Evolutionary conservation across 1,284 basidiomycete genomes (phyloP), one percentile per base, ranked within the genome.

Genomic region (Psilocybe mexicana): DNA sequence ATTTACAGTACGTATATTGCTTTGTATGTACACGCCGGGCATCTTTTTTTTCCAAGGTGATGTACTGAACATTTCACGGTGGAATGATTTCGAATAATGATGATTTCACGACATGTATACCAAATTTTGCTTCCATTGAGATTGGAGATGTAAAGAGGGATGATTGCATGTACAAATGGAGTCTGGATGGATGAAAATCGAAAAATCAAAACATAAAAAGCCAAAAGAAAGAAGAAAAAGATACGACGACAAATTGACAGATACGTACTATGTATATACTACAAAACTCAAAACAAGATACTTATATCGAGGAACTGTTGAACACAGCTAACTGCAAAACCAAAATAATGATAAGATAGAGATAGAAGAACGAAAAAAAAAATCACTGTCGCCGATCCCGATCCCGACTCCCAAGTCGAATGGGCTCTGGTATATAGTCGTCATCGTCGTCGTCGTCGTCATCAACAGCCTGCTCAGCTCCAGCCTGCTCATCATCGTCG

Each of bases 401-500:
- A 18, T 18, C 18, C 18, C 18, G 18, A 18, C 38, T 14, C 38
- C 38, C n/a, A 18, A 18, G 18, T 18, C 12, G 6, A 12, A 43
- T 43, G 23, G 52, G 57, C 6, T 57, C 49, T 12, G 67, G 67
- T 35, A 65, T 55, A 54, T 68, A 67, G 40, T 68, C 69, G 25
- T 63, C 65, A 42, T 63, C 63, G 2, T 65, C 62, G 18, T 18
- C 18, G 24, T 64, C 61, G 28, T 59, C 51, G 7, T 61, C 57
- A 28, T 14, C 25, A 12, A 23, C 43, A 6, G 25, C 18, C 2
- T 7, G n/a, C 8, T 28, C 44, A 28, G 25, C 24, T 12, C 28
- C 44, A 28, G 36, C 1, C 7, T 50, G 7, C 11, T 40, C 30
- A 36, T 23, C 23, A 14, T 40, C 44, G 18, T 14, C 44, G 12